A percentile compares a stretch with the other conserved stretches of the same genome.
Conservation (phyloP, 345 rosid genomes). For the Aquilaria sinensis region DNA sequence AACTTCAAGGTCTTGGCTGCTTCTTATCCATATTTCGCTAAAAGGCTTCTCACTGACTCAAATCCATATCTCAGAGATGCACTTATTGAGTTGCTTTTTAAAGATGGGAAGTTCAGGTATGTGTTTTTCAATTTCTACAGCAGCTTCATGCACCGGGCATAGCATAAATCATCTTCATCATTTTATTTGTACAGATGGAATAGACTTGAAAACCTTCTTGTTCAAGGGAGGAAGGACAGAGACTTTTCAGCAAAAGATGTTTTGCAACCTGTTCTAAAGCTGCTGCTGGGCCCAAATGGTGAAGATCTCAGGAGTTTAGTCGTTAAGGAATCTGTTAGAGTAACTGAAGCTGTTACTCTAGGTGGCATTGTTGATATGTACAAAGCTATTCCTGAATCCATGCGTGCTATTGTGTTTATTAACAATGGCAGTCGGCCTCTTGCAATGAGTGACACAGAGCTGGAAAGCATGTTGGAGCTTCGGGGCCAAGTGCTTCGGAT, state of each 20-base stretch:
- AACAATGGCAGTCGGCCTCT: conserved; percentile 51
- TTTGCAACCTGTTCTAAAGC: conserved; percentile 79
- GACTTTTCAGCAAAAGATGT: conserved; percentile 91
- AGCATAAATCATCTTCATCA: conserved; percentile 5
- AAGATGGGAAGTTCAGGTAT: conserved; percentile 89
- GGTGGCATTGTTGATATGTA: conserved; percentile 60
- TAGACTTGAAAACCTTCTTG: conserved; percentile 90
- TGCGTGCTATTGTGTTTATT: conserved; percentile 42
- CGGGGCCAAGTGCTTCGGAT: conserved; percentile 72
- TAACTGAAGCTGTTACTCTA: conserved; percentile 64
- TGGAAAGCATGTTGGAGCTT: conserved; percentile 53
- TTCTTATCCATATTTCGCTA: conserved; percentile 95
- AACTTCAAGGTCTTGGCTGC: conserved; percentile 93
- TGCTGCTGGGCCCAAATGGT: conserved; percentile 65
- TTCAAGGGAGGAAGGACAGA: conserved; percentile 86
- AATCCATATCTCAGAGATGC: conserved; percentile 97
- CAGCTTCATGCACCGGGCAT: conserved; percentile 1
- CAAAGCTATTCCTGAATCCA: conserved; percentile 52
- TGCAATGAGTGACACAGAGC: conserved; percentile 47
- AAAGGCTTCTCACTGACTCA: conserved; percentile 96
- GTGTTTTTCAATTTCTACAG: conserved; percentile 12
- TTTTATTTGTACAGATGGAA: conserved; percentile 57
- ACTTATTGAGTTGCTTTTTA: conserved; percentile 88
- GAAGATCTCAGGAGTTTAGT: conserved; percentile 76
- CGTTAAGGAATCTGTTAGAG: conserved; percentile 75